Evolutionary conservation across 352 stramenopile genomes (phyloP), one percentile per base, ranked within the genome.

Genomic region (Pseudoperonospora humuli): DNA sequence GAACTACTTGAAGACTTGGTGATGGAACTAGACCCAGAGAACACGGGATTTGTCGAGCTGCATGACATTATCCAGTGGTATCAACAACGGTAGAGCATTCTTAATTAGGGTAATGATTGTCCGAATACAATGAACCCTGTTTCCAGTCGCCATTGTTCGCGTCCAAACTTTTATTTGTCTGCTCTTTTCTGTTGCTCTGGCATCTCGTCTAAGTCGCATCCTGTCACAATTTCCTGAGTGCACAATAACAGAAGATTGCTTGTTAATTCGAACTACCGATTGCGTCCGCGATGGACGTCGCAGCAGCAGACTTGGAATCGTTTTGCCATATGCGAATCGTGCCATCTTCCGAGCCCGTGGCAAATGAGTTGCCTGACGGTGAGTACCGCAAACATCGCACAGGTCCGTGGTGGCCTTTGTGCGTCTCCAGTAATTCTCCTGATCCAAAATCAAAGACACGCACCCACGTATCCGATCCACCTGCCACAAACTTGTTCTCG

Each of bases 361-460:
- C 95, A 65, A 97, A 98, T 17, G 75, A 93, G 49, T 92, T 79
- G 19, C 95, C 96, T 46, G 65, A 77, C 5, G 96, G 95, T 17
- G 81, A 65, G 77, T 97, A 99, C 29, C 95, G 83, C 52, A 98
- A 60, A 86, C 95, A 98, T 45, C 95, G 76, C 57, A 98, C 88
- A 8, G 96, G 95, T 4, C 96, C 96, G 58, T 98, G 95, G 74
- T 98, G 96, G 48, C 96, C 95, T 71, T 98, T 98, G 70, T 98
- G 86, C 56, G 82, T 96, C 70, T 98, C 87, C 11, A 98, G 62
- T 54, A 98, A 52, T 45, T 95, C 67, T 6, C 95, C 94, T 1
- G 75, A 93, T 9, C 78, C 50, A 53, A 79, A 95, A 60, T 98
- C 89, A 63, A 98, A 98, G 23, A 98, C 93, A 25, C 95, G 84